Evolutionary conservation across 495 filamentous ascomycete species (phyloP), one percentile per base, ranked within the genome.

Genomic region (Mycothermus thermophilus): DNA sequence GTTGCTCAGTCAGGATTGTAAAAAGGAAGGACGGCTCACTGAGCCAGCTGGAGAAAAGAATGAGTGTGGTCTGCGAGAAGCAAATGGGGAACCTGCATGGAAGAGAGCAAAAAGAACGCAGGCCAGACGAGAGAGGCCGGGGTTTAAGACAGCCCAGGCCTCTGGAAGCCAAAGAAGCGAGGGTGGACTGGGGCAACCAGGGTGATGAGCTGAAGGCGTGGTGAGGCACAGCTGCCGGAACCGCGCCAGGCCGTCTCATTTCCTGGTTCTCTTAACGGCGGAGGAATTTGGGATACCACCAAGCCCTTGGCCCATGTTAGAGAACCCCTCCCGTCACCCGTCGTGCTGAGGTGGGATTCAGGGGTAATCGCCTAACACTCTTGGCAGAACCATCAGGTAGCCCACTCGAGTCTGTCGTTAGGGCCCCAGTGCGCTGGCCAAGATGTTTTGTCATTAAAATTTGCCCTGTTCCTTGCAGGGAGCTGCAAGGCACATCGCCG

Each of bases 1-100:
- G n/a, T n/a, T n/a, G 32, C 24, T n/a, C n/a, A n/a, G n/a, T n/a
- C 22, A 10, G 26, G 34, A 18, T 18, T 36, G 25, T 29, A 24
- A 30, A 35, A 52, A 46, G 26, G 42, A 49, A 43, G 38, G 44
- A 40, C 40, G 29, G 42, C 42, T 40, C 48, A 33, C 49, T 48
- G 57, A 60, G 59, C 58, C 48, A 48, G 54, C 47, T 56, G 48
- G 34, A 50, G 42, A 53, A 63, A 53, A 35, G 54, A 60, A 58
- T 52, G 59, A 40, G 48, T 33, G 44, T 37, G 32, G 48, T 47
- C 27, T 44, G 41, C 31, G 34, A 22, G 29, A 34, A 24, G 16
- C 32, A 40, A 24, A 40, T 35, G 26, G 35, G 27, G 24, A 45
- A 44, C 34, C 42, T 42, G 42, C 34, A 42, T 36, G 30, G 42